Percentiles rank a stretch among this genome's conserved stretches.
Evolutionary conservation across 140 eudicot genomes (phyloP).

Genomic region (Flaveria floridana): DNA sequence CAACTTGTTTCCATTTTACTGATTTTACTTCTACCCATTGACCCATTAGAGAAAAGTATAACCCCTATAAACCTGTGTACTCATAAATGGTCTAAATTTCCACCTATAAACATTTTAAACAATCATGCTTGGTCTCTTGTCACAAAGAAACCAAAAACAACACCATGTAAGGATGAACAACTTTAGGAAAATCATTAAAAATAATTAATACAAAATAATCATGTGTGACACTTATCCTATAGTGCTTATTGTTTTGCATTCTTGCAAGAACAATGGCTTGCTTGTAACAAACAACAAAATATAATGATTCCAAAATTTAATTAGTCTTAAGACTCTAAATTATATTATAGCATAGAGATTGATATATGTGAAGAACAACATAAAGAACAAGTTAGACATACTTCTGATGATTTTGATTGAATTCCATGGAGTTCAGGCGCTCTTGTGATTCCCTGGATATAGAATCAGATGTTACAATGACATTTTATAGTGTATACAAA

Average conservation of each 20-base stretch:
- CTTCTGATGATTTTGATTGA: constrained; percentile 46
- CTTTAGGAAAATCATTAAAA: neutral
- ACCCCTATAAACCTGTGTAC: neutral
- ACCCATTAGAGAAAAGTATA: neutral
- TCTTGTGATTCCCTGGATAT: constrained; percentile 57
- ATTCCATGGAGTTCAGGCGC: constrained; percentile 44
- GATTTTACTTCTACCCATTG: neutral
- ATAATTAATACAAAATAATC: neutral
- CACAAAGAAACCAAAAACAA: constrained; percentile 11
- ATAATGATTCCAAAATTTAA: neutral
- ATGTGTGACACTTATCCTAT: neutral
- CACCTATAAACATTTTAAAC: neutral
- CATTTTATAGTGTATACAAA: neutral
- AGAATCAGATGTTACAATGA: constrained; percentile 32
- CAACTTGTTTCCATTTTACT: neutral
- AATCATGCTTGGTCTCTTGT: constrained; percentile 11
- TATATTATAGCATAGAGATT: constrained; percentile 14
- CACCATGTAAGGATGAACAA: neutral
- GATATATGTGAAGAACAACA: constrained; percentile 23
- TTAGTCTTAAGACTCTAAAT: neutral
- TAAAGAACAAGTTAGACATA: constrained; percentile 37
- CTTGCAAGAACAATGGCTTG: constrained; percentile 4
- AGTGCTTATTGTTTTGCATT: neutral
- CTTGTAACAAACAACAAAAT: constrained; percentile 14
- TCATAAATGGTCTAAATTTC: neutral